Percentiles rank a stretch among this genome's conserved stretches.
These are phyloP conservation scores for Solanum stenotomum DNA, from an alignment of 257 asterid genomes.

Conservation along the genomic window DNA sequence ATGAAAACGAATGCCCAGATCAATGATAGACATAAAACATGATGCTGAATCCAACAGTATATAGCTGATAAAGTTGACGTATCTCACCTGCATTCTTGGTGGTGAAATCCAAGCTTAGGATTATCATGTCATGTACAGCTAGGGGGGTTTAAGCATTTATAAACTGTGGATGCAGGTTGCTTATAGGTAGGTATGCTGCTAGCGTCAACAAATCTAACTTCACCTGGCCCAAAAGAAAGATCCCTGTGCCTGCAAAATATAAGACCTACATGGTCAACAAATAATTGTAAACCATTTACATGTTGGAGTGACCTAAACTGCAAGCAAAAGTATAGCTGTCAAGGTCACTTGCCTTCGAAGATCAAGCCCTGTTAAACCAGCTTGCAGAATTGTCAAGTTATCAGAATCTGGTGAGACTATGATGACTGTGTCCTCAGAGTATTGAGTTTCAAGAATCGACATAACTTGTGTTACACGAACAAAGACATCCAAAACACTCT, in stretches of 20 bases:
- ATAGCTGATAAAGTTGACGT: background rate
- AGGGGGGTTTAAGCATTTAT: slow-evolving; percentile 84
- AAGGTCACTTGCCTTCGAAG: slow-evolving; percentile 50
- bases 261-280: background rate
- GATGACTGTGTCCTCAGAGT: slow-evolving; percentile 62
- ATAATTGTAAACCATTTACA: background rate
- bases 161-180: slow-evolving; percentile 73
- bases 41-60: background rate
- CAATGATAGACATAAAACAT: background rate
- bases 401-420: slow-evolving; percentile 92
- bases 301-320: background rate
- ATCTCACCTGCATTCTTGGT: background rate
- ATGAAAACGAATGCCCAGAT: background rate
- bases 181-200: slow-evolving; percentile 62
- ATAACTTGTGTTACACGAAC: slow-evolving; percentile 92
- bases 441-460: slow-evolving; percentile 93
- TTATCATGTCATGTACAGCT: slow-evolving; percentile 42
- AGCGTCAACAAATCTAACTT: slow-evolving; percentile 69
- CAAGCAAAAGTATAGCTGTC: background rate
- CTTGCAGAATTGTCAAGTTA: slow-evolving; percentile 70
- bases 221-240: slow-evolving; percentile 72
- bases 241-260: slow-evolving; percentile 57
- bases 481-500: slow-evolving; percentile 81
- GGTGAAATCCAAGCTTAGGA: background rate
- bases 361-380: slow-evolving; percentile 80